Evolutionary conservation across 257 asterid genomes (phyloP).

Genomic region (Craterostigma plantagineum): DNA sequence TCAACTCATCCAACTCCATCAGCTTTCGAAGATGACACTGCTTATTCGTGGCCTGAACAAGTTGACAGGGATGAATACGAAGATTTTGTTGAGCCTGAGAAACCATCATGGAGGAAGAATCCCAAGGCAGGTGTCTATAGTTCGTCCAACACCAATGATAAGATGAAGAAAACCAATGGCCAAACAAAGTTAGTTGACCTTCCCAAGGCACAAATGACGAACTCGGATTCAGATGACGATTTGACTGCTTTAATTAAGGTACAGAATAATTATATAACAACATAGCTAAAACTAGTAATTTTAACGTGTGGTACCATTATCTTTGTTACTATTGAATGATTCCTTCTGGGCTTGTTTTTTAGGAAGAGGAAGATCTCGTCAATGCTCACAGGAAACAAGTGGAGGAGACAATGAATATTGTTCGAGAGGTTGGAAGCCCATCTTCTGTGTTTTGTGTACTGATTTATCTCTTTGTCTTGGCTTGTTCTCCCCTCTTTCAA

Average conservation of each 20-base stretch:
- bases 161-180: constrained; percentile 37
- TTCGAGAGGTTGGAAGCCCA: constrained; percentile 57
- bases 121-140: constrained; percentile 35
- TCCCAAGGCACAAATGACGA: constrained; percentile 38
- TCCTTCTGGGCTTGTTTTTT: constrained; percentile 9
- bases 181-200: constrained; percentile 57
- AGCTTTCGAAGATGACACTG: constrained; percentile 58
- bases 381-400: constrained; percentile 79
- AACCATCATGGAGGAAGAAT: constrained; percentile 39
- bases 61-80: constrained; percentile 67
- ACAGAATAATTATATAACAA: background rate
- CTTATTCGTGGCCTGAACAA: constrained; percentile 82
- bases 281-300: background rate
- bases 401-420: constrained; percentile 82
- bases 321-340: constrained; percentile 6
- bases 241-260: constrained; percentile 64
- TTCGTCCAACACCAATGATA: constrained; percentile 37
- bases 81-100: constrained; percentile 72
- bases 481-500: background rate
- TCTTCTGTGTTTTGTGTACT: background rate
- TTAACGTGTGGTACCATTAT: background rate
- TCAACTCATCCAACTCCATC: constrained; percentile 36
- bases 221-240: constrained; percentile 38
- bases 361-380: constrained; percentile 95
- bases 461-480: background rate